These are phyloP conservation scores for Coemansia sp. DNA, from an alignment of 192 early-diverging fungal genomes.

Conservation along the genomic window DNA sequence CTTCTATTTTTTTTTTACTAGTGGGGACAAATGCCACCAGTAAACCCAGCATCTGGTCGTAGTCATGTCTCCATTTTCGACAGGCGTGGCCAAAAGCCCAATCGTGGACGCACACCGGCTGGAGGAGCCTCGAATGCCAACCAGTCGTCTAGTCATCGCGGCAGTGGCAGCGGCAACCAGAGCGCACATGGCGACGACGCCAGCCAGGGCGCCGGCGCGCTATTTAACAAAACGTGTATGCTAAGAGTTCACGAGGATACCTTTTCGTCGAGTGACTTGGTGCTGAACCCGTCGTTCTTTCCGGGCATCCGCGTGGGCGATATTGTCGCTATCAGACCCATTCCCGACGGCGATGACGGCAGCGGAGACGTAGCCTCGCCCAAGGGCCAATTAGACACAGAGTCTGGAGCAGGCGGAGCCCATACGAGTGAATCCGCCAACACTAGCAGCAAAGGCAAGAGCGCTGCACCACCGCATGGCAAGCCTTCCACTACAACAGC, in stretches of 20 bases:
- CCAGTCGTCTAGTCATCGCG: neutral
- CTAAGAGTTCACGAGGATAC: conserved; percentile 45
- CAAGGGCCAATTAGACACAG: conserved; percentile 27
- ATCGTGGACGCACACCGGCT: conserved; percentile 22
- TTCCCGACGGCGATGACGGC: conserved; percentile 19
- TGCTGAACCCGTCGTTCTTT: conserved; percentile 48
- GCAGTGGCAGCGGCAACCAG: conserved; percentile 5
- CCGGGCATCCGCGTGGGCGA: conserved; percentile 50
- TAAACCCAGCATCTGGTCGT: conserved; percentile 3
- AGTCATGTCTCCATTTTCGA: conserved; percentile 44
- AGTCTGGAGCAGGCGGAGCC: neutral
- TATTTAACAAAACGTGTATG: conserved; percentile 45
- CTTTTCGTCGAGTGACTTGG: conserved; percentile 37
- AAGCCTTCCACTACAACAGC: conserved; percentile 7
- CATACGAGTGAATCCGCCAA: conserved; percentile 10
- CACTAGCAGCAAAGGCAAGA: neutral
- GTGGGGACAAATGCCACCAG: conserved; percentile 21
- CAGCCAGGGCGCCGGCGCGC: conserved; percentile 5
- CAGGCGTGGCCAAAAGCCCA: conserved; percentile 28
- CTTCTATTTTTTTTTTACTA: neutral
- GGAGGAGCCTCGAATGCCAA: conserved; percentile 14
- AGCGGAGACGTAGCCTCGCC: conserved; percentile 24
- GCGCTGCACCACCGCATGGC: neutral
- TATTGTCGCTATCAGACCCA: conserved; percentile 40
- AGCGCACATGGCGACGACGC: conserved; percentile 22